Conservation (phyloP, 495 filamentous ascomycete genomes). For the Rhypophila decipiens region DNA sequence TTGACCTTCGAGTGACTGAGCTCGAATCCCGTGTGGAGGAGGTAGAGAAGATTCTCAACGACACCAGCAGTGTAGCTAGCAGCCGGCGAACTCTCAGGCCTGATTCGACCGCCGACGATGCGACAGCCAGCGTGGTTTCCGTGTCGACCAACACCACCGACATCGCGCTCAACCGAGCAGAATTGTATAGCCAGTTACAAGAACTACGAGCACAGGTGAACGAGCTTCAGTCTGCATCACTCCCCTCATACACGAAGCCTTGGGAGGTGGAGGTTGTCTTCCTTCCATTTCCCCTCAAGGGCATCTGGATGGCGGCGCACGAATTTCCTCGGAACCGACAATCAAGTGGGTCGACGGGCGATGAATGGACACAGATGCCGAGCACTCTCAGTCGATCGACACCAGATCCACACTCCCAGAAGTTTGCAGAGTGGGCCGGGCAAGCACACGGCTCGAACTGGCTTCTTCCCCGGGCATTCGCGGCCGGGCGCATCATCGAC, state of each 20-base stretch:
- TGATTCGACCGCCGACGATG: constrained; percentile 25
- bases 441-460: constrained; percentile 42
- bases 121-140: constrained; percentile 37
- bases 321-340: constrained; percentile 41
- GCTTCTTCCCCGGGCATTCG: constrained; percentile 55
- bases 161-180: constrained; percentile 25
- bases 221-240: constrained; percentile 47
- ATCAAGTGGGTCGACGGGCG: constrained; percentile 35
- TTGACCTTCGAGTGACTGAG: constrained; percentile 53
- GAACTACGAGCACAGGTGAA: constrained; percentile 49
- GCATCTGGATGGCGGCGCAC: constrained; percentile 51
- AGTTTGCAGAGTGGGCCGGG: constrained; percentile 38
- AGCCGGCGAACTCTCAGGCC: constrained; percentile 20
- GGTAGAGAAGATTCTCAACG: constrained; percentile 50
- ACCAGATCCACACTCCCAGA: constrained; percentile 35
- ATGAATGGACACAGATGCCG: constrained; percentile 54
- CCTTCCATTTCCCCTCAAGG: constrained; percentile 59
- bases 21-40: constrained; percentile 57
- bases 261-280: constrained; percentile 66
- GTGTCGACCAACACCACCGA: constrained; percentile 37
- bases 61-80: constrained; percentile 33
- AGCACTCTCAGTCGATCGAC: constrained; percentile 35
- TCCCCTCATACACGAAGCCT: constrained; percentile 50
- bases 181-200: constrained; percentile 47
- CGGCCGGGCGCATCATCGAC: constrained; percentile 46